Conservation (phyloP, 2,329 filamentous ascomycete species). For the Zasmidium angulare region DNA sequence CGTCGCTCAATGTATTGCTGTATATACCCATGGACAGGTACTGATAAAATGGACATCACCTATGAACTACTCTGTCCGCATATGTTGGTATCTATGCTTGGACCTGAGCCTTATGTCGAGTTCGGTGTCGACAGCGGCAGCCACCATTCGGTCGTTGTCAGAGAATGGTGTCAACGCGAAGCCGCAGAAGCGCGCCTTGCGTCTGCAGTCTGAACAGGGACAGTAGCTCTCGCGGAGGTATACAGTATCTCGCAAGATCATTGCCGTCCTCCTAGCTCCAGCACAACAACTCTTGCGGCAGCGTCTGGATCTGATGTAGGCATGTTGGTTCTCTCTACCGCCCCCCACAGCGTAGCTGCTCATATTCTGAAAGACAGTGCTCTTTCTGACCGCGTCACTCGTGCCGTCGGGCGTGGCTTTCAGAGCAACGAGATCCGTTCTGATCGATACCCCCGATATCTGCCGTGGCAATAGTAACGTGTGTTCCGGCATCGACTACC, state of each 20-base stretch:
- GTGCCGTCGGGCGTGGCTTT: background rate
- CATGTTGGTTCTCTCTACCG: background rate
- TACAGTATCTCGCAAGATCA: background rate
- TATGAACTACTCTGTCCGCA: no score
- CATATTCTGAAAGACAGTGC: background rate
- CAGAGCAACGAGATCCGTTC: background rate
- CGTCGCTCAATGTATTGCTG: no score
- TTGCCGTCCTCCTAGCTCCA: background rate
- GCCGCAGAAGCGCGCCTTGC: background rate
- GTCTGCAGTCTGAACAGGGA: background rate
- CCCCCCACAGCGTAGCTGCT: background rate
- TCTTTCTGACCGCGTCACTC: background rate
- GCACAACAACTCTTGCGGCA: background rate
- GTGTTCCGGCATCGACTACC: no score
- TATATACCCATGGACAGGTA: no score
- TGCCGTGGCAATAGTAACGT: background rate
- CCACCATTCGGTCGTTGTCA: no score
- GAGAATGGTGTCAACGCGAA: no score
- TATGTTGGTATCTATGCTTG: no score
- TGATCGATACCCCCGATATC: background rate
- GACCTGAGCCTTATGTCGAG: no score
- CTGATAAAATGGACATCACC: no score
- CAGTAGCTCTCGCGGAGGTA: background rate
- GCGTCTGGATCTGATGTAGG: background rate
- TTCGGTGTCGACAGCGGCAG: no score